Base-by-base conservation (phyloP, 2,329 filamentous ascomycete genomes). In the Ampelomyces quisqualis region DNA sequence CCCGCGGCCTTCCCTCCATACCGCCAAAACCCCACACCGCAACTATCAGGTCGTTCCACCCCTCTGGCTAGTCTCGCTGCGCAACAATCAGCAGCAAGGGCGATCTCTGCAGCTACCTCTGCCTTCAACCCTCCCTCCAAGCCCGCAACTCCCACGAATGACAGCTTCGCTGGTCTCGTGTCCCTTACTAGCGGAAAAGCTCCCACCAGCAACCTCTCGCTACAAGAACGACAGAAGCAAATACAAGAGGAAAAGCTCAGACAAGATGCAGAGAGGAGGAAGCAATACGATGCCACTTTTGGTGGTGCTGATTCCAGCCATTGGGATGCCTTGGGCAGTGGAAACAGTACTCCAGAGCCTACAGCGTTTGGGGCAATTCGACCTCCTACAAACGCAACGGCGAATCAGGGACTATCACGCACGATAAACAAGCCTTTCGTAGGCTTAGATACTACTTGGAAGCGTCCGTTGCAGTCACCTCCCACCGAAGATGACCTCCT, bases 91-190 rank as follows among this genome's bases (percentile, higher is more conserved):
- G 72, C 71, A 32, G 31, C 67, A 14, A 68, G 67, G 30, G 34
- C 49, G 30, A 51, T 45, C 20, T 60, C 62, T 11, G 45, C 54
- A 4, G 51, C 65, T 18, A 62, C 70, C 37, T 69, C 71, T 49
- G 58, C 69, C 51, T 43, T 68, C 65, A 65, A 82, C 73, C 49
- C 68, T 61, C 57, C 68, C 3, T 69, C 75, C 3, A 86, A 82
- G 23, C 68, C 78, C 5, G 70, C 77, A 32, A 70, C 69, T n/a
- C 66, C 70, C 19, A 67, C 66, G 14, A 72, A 70, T 43, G 88
- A 93, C 62, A 89, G 85, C 72, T 93, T 93, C 70, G 86, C 87
- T 59, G 86, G 83, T 57, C 73, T 93, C 36, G 75, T 90, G 47
- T 82, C 77, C 53, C 82, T 85, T 57, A 79, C 79, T 36, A 58